These are phyloP conservation scores for Croton laevigatus DNA, from an alignment of 441 rosid species.

Conservation along the genomic window DNA sequence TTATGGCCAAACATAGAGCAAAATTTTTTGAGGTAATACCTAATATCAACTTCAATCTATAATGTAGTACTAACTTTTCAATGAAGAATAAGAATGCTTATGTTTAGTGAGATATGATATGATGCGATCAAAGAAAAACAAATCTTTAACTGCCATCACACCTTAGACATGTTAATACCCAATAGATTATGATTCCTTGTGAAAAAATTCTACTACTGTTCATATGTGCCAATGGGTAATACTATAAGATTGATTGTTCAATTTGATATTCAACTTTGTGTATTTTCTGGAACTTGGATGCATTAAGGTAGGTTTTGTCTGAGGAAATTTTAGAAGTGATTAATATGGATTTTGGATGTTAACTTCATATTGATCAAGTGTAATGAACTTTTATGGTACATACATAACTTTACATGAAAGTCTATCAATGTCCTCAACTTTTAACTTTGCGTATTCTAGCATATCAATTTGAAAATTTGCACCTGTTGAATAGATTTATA, in stretches of 20 bases:
- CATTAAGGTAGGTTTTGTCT: slow-evolving; percentile 3
- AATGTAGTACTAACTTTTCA: neutral
- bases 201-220: neutral
- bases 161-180: too few species aligned
- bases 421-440: too few species aligned
- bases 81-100: neutral
- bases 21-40: slow-evolving; percentile 77
- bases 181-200: neutral
- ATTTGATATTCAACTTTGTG: neutral
- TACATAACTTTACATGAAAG: too few species aligned
- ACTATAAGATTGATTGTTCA: neutral
- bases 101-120: neutral
- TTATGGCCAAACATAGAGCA: slow-evolving; percentile 87
- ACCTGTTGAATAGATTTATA: too few species aligned
- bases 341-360: neutral
- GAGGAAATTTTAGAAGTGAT: neutral
- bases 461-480: too few species aligned
- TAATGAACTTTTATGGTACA: neutral
- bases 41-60: slow-evolving; percentile 7
- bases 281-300: slow-evolving; percentile 2
- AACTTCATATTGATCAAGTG: neutral
- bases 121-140: neutral
- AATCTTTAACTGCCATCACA: neutral
- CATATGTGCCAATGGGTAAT: neutral
- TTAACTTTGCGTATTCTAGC: too few species aligned